A percentile compares a stretch with the other conserved stretches of the same genome.
Conservation (phyloP, 495 filamentous ascomycete species). For the Neurospora pannonica region DNA sequence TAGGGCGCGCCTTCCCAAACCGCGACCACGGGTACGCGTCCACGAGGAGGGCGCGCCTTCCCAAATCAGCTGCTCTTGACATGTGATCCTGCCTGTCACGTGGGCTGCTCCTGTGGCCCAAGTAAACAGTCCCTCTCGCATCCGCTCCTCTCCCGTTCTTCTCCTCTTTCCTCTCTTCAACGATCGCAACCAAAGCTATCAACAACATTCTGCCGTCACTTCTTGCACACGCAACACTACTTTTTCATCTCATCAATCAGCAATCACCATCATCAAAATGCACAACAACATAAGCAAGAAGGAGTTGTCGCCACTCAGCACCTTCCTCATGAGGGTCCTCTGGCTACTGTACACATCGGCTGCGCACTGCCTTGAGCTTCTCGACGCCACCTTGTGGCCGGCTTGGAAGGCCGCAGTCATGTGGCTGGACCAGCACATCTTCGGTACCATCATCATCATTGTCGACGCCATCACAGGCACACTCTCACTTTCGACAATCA, state of each 20-base stretch:
- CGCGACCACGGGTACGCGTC: too few species aligned
- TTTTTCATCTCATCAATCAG: background rate
- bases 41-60: background rate
- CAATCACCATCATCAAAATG: background rate
- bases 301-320: background rate
- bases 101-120: background rate
- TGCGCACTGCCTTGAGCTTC: background rate
- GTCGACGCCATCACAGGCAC: background rate
- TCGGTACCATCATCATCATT: background rate
- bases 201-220: background rate
- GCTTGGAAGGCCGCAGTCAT: background rate
- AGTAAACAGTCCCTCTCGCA: background rate
- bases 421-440: background rate
- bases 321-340: background rate
- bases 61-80: background rate
- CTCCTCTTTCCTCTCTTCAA: background rate
- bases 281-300: background rate
- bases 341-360: background rate
- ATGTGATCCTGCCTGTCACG: background rate
- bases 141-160: background rate
- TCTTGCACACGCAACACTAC: background rate
- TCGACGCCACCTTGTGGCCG: background rate
- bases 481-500: background rate
- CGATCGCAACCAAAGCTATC: background rate
- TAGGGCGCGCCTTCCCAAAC: background rate